Percentiles rank a stretch among this genome's conserved stretches.
phyloP scores from a whole-genome alignment of 2,329 filamentous ascomycete genomes.

The Stemphylium beticola region DNA sequence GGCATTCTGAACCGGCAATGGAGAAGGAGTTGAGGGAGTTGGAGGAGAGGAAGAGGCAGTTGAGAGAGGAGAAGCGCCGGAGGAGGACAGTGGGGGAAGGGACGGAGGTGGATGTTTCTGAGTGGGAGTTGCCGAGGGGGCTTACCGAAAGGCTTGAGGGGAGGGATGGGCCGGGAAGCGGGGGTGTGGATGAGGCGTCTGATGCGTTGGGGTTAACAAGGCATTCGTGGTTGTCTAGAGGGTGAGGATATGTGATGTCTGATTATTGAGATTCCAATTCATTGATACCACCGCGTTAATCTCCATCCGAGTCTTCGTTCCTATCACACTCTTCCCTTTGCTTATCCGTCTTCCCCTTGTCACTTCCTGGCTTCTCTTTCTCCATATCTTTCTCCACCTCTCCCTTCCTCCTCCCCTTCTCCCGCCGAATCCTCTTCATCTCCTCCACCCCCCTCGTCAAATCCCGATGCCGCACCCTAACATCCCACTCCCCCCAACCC shows the following conservation, averaged over 20 bases:
- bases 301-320: not conserved
- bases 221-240: not conserved
- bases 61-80: not conserved
- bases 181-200: not conserved
- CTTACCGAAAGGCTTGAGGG: not conserved
- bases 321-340: not conserved
- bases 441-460: conserved; percentile 3
- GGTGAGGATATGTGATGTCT: no score
- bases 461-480: conserved; percentile 8
- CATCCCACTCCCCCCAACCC: conserved; percentile 7
- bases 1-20: not conserved
- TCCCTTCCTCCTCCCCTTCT: not conserved
- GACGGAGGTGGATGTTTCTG: no score
- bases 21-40: not conserved
- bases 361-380: not conserved
- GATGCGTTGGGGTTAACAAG: not conserved
- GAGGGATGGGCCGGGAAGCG: no score
- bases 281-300: no score
- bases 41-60: not conserved
- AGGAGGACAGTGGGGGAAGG: not conserved
- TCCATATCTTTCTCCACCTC: not conserved
- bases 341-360: not conserved
- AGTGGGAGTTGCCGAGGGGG: not conserved
- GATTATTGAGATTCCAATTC: no score
- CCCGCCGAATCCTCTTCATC: not conserved